Evolutionary conservation across 192 early-diverging fungal genomes (phyloP).

Genomic region (Chytriomyces sp.): DNA sequence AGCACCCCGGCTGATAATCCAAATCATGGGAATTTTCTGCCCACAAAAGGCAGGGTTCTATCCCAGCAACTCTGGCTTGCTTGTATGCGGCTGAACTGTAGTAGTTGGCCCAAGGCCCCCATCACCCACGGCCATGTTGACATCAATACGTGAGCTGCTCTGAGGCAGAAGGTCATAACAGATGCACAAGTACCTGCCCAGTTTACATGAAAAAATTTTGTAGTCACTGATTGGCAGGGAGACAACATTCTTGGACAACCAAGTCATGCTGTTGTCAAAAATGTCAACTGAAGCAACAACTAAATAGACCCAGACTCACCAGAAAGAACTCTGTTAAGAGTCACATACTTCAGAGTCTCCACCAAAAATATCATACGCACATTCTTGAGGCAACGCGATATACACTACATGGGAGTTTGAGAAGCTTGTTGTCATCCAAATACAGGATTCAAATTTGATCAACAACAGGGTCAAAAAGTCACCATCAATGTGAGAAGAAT

Average conservation of each 20-base stretch:
- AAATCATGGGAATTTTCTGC: too few relatives aligned
- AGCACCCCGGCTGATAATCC: too few relatives aligned
- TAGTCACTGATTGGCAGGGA: conserved; percentile 81
- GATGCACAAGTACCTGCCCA: conserved; percentile 82
- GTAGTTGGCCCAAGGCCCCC: conserved; percentile 97
- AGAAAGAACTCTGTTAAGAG: conserved; percentile 96
- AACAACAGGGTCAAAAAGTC: neutral
- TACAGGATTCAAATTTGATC: conserved; percentile 88
- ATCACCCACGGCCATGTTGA: conserved; percentile 73
- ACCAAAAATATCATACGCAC: conserved; percentile 99
- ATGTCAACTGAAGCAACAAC: too few relatives aligned
- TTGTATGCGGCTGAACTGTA: too few relatives aligned
- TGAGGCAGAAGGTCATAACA: conserved; percentile 71
- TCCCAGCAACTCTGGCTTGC: too few relatives aligned
- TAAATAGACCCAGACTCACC: too few relatives aligned
- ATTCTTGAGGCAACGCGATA: conserved; percentile 91
- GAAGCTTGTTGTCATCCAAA: conserved; percentile 96
- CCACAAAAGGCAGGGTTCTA: too few relatives aligned
- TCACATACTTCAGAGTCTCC: conserved; percentile 95
- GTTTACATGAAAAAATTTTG: conserved; percentile 66
- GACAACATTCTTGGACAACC: conserved; percentile 94
- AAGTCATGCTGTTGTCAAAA: conserved; percentile 99
- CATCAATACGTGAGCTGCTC: conserved; percentile 72
- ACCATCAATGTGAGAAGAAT: too few relatives aligned
- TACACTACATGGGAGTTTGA: conserved; percentile 98